Conservation (phyloP, 2,329 filamentous ascomycete species). For the Venturia nashicola region DNA sequence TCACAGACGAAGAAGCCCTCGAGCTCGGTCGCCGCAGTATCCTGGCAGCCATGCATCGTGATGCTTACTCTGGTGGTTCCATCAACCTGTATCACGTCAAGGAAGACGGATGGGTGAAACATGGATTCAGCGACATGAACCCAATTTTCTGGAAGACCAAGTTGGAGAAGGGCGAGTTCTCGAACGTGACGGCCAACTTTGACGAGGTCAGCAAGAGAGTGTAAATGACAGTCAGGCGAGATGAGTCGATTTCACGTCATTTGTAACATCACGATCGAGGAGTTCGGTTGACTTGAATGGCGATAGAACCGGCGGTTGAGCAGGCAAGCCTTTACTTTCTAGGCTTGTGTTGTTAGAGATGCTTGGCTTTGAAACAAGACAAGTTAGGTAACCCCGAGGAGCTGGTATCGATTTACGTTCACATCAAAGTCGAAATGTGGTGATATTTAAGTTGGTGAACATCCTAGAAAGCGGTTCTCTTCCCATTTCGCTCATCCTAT, state of each 20-base stretch:
- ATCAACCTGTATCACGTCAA: slow-evolving; percentile 99
- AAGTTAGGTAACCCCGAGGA: neutral
- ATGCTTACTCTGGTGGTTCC: slow-evolving; percentile 96
- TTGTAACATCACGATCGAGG: neutral
- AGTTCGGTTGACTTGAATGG: neutral
- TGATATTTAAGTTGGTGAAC: neutral
- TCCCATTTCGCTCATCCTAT: neutral
- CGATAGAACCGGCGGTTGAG: neutral
- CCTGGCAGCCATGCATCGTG: slow-evolving; percentile 87
- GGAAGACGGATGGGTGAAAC: slow-evolving; percentile 97
- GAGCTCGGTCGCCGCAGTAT: slow-evolving; percentile 88
- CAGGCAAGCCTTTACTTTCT: neutral
- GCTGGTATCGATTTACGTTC: neutral
- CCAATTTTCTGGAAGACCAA: slow-evolving; percentile 99
- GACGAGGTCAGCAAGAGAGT: slow-evolving; percentile 20
- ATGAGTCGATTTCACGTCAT: neutral
- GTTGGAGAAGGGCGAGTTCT: slow-evolving; percentile 96
- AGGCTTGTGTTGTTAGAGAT: neutral
- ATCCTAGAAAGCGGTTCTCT: neutral
- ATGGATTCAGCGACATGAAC: slow-evolving; percentile 96
- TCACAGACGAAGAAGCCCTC: slow-evolving; percentile 76
- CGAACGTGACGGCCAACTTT: slow-evolving; percentile 75
- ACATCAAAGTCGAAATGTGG: neutral
- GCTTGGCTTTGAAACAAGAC: neutral
- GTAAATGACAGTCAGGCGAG: neutral